Evolutionary conservation across 2,329 filamentous ascomycete species (phyloP).

Genomic region (Fusarium cyanostomum): DNA sequence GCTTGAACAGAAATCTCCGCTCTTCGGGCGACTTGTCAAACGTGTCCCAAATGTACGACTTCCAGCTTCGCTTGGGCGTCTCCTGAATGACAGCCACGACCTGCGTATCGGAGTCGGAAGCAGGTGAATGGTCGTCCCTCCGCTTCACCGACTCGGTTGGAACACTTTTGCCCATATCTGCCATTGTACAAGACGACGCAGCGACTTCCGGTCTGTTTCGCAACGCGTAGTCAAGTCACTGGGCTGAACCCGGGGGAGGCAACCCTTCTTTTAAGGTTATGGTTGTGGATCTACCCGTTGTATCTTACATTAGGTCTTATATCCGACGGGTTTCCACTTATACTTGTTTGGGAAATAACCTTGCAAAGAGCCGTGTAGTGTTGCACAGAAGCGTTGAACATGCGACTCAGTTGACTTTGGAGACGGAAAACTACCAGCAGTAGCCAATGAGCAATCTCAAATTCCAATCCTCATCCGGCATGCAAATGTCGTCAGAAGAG

Average conservation of each 20-base stretch:
- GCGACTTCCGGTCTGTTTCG: too few relatives aligned
- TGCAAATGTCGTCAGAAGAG: constrained; percentile 20
- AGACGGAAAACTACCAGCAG: not conserved
- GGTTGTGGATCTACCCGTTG: accelerated
- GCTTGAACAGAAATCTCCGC: constrained; percentile 53
- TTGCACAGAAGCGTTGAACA: not conserved
- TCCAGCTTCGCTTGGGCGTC: constrained; percentile 46
- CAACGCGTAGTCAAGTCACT: too few relatives aligned
- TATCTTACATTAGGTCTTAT: too few relatives aligned
- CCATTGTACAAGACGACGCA: not conserved
- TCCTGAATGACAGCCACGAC: constrained; percentile 17
- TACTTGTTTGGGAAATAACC: not conserved
- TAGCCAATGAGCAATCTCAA: not conserved
- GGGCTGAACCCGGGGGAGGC: not conserved
- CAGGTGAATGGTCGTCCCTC: accelerated
- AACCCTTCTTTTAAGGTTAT: constrained; percentile 22
- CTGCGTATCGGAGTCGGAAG: constrained; percentile 4
- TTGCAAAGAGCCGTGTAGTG: not conserved
- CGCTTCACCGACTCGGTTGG: not conserved
- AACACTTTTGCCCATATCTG: not conserved
- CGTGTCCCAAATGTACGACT: constrained; percentile 59
- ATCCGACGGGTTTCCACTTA: accelerated
- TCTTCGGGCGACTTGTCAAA: constrained; percentile 56
- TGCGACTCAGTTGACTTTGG: not conserved
- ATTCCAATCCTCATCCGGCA: constrained; percentile 7